phyloP scores from a whole-genome alignment of 2,329 filamentous ascomycete species.

The Pleoardoris graminearum region DNA sequence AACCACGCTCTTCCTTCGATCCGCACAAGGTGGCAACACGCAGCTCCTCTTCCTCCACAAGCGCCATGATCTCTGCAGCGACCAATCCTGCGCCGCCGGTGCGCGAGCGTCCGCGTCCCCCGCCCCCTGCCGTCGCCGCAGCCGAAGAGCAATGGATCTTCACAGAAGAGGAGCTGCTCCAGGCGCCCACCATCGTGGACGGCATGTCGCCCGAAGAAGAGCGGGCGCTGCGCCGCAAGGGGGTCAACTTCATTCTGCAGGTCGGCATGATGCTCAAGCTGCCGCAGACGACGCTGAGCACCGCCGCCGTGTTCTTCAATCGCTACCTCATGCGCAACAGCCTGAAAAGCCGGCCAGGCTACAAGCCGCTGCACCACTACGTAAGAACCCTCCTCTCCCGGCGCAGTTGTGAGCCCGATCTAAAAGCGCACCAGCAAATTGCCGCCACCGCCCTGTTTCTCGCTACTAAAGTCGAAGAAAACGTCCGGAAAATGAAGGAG shows the following conservation, averaged over 20 bases:
- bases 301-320: slow-evolving; percentile 92
- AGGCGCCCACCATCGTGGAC: slow-evolving; percentile 81
- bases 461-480: slow-evolving; percentile 96
- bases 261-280: slow-evolving; percentile 90
- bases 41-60: not conserved
- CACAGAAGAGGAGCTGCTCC: slow-evolving; percentile 76
- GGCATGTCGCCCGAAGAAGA: slow-evolving; percentile 79
- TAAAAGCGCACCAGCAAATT: slow-evolving; percentile 60
- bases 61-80: slow-evolving; percentile 38
- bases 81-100: slow-evolving; percentile 26
- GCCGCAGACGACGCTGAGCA: slow-evolving; percentile 88
- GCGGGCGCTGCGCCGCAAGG: slow-evolving; percentile 79
- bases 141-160: slow-evolving; percentile 84
- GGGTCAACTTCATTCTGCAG: slow-evolving; percentile 95
- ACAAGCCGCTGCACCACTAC: slow-evolving; percentile 82
- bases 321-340: slow-evolving; percentile 91
- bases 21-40: no score
- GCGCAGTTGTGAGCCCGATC: not conserved
- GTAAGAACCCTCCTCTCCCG: slow-evolving; percentile 31
- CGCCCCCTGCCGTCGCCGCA: slow-evolving; percentile 55
- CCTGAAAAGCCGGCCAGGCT: slow-evolving; percentile 70
- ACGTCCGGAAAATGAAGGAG: slow-evolving; percentile 92
- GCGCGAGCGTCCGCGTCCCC: slow-evolving; percentile 41
- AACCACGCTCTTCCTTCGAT: not conserved
- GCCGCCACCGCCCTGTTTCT: slow-evolving; percentile 91